Base-by-base conservation (phyloP, 108 stramenopile species). In the Phaeodactylum tricornutum region DNA sequence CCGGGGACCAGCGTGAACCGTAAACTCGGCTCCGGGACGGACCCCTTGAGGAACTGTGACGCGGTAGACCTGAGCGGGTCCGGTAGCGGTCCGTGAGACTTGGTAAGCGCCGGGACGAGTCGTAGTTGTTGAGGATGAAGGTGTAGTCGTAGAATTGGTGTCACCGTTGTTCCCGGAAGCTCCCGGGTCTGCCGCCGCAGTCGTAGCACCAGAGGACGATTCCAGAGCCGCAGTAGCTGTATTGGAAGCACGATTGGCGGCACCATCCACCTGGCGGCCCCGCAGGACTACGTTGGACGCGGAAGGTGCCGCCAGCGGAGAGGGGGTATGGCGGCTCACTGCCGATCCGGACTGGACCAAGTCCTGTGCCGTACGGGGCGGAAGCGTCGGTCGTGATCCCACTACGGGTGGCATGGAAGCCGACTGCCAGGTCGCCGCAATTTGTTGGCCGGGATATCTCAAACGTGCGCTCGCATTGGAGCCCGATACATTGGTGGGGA, bases 41-140 rank as follows among this genome's bases (percentile, higher is more conserved):
- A 89, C 80, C 24, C 73, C 75, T 14, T 51, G 17, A 0, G 92
- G 92, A 30, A 93, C 72, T 19, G 72, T 83, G 2, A 93, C 87
- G 1, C 84, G 79, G 66, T 71, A 91, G 3, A 86, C 77, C 59
- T 75, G 77, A 2, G 77, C 71, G 12, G 79, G 75, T 14, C 86
- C 81, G 2, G 68, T 51, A 2, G 61, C 44, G 19, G 71, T 61
- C 40, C 76, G 53, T 24, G 77, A 61, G 28, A 84, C 66, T n/a
- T 64, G 58, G 48, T 75, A 80, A 1, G 77, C 78, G 19, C 78
- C 77, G 16, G 78, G 75, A 29, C 73, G 59, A 47, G 51, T 50
- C n/a, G 47, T 23, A 23, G 33, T 35, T 19, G 25, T 31, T 37
- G 33, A 33, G 26, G 32, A 7, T 9, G 35, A 21, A 32, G 19